Evolutionary conservation across 495 filamentous ascomycete species (phyloP).

Genomic region (Neurospora sp.): DNA sequence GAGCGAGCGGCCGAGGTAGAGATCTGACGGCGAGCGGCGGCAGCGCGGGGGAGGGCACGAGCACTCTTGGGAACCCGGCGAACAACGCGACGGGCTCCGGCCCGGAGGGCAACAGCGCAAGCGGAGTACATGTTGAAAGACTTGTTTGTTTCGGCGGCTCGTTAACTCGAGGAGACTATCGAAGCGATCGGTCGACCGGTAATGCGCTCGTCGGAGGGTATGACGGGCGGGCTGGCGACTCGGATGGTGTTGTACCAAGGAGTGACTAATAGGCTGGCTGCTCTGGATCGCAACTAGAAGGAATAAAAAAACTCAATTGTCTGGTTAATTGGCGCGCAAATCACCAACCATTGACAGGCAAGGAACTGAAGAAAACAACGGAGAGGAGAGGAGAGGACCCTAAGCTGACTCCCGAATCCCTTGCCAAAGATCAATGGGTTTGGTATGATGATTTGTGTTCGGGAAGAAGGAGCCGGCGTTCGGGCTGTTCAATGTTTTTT

Average conservation of each 20-base stretch:
- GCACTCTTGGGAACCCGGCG: slow-evolving; percentile 22
- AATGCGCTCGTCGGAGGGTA: not conserved
- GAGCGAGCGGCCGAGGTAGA: slow-evolving; percentile 26
- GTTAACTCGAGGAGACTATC: not conserved
- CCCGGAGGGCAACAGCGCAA: slow-evolving; percentile 29
- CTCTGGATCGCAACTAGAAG: not conserved
- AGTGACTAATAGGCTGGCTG: not conserved
- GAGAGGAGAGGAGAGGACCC: slow-evolving; percentile 9
- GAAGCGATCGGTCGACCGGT: not conserved
- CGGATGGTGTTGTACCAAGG: not conserved
- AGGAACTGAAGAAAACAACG: slow-evolving; percentile 4
- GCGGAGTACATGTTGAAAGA: slow-evolving; percentile 25
- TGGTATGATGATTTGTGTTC: slow-evolving; percentile 3
- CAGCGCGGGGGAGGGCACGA: slow-evolving; percentile 16
- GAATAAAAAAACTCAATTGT: not conserved
- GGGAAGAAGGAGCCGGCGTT: slow-evolving; percentile 2
- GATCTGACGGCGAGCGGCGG: slow-evolving; percentile 17
- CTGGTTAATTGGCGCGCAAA: slow-evolving; percentile 13
- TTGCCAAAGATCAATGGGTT: slow-evolving; percentile 15
- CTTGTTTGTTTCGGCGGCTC: not conserved
- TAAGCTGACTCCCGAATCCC: slow-evolving; percentile 9
- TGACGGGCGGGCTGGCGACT: not conserved
- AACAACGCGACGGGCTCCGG: slow-evolving; percentile 32
- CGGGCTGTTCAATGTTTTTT: slow-evolving; percentile 10
- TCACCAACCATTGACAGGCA: slow-evolving; percentile 17